phyloP scores from a whole-genome alignment of 179 eudicot genomes.

The Beta corolliflora region DNA sequence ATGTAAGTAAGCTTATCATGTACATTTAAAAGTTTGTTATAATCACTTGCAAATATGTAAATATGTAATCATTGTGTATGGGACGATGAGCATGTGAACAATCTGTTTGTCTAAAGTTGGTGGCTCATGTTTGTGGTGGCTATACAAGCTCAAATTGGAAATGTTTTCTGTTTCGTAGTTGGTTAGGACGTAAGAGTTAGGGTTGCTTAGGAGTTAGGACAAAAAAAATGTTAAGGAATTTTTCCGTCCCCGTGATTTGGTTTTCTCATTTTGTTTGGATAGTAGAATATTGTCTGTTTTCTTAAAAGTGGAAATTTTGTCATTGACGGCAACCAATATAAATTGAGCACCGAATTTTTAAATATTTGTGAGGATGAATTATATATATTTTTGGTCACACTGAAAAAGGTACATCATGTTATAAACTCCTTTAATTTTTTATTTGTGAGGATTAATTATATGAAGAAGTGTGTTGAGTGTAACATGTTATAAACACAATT shows the following conservation, averaged over 20 bases:
- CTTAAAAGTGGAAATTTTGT: too few species aligned
- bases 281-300: not conserved
- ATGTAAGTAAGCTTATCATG: not conserved
- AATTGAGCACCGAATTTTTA: too few species aligned
- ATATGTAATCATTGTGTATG: not conserved
- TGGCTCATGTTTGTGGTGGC: conserved; percentile 19
- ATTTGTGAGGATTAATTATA: too few species aligned
- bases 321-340: too few species aligned
- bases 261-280: not conserved
- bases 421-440: too few species aligned
- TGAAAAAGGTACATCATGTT: too few species aligned
- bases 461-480: too few species aligned
- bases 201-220: conserved; percentile 11
- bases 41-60: not conserved
- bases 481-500: too few species aligned
- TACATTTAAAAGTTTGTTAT: not conserved
- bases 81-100: not conserved
- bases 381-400: too few species aligned
- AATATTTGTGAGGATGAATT: too few species aligned
- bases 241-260: conserved; percentile 17
- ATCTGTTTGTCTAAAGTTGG: conserved; percentile 6
- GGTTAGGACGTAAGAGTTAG: conserved; percentile 15
- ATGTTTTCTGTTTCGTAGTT: conserved; percentile 18
- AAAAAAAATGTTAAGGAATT: conserved; percentile 10
- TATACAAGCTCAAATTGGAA: not conserved